Evolutionary conservation across 768 basidiomycete species (phyloP).

Genomic region (Boletus rex-veris): DNA sequence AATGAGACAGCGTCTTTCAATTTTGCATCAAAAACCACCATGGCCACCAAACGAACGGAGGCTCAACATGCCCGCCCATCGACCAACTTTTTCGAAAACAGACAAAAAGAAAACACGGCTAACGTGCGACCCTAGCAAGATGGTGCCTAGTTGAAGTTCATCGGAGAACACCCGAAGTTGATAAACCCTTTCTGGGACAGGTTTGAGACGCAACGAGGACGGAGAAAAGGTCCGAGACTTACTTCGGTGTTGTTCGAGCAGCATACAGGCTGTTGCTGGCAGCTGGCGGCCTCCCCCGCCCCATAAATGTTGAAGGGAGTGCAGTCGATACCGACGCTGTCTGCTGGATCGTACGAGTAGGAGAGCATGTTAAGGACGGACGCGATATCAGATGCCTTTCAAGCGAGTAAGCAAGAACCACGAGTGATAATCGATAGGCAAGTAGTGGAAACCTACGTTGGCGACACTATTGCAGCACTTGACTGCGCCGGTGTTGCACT

Average conservation of each 20-base stretch:
- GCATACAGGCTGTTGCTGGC: conserved; percentile 27
- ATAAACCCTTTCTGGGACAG: not conserved
- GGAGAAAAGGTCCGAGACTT: not conserved
- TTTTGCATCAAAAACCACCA: not conserved
- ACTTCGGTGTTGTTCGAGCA: conserved; percentile 20
- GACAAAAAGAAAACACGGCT: not conserved
- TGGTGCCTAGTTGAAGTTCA: conserved; percentile 18
- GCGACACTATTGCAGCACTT: conserved; percentile 19
- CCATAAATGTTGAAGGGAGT: conserved; percentile 21
- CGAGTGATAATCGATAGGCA: not conserved
- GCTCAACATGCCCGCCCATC: not conserved
- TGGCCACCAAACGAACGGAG: not conserved
- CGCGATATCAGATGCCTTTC: conserved; percentile 13
- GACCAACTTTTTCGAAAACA: conserved; percentile 7
- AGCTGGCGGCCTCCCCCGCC: conserved; percentile 15
- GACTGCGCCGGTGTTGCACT: conserved; percentile 21
- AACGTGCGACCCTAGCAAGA: not conserved
- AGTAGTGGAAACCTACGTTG: conserved; percentile 15
- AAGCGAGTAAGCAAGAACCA: not conserved
- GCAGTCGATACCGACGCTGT: conserved; percentile 24
- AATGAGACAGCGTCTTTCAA: not conserved
- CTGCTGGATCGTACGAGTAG: conserved; percentile 13
- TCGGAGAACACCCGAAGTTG: conserved; percentile 26
- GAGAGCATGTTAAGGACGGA: conserved; percentile 1
- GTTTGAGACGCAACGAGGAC: not conserved